These are phyloP conservation scores for Eruca vesicaria DNA, from an alignment of 441 rosid genomes.

Conservation along the genomic window DNA sequence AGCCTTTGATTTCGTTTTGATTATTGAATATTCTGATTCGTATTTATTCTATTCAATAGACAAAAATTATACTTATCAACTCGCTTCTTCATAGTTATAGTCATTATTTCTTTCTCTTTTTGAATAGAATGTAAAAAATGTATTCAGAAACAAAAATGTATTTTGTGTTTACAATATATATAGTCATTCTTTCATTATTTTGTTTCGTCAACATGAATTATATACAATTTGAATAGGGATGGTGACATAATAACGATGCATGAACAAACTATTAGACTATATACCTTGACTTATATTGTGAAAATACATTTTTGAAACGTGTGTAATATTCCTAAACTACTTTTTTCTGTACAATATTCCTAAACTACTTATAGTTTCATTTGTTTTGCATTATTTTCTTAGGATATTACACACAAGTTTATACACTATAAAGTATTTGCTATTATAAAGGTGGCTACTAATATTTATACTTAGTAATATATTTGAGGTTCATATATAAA, in stretches of 20 bases:
- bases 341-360: background rate
- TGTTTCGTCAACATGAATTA: background rate
- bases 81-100: background rate
- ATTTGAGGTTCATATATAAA: slow-evolving; percentile 2
- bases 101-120: too few species aligned
- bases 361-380: background rate
- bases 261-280: background rate
- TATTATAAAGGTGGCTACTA: slow-evolving; percentile 30
- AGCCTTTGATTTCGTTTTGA: slow-evolving; percentile 5
- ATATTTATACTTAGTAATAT: slow-evolving; percentile 21
- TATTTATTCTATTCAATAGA: background rate
- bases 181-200: background rate
- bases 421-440: slow-evolving; percentile 11
- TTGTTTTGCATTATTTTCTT: background rate
- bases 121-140: too few species aligned
- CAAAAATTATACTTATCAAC: background rate
- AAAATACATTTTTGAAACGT: background rate
- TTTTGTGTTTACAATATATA: too few species aligned
- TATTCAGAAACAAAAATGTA: too few species aligned
- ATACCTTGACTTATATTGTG: background rate
- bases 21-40: background rate
- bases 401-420: background rate
- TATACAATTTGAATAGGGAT: background rate
- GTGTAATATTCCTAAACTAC: background rate
- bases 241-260: background rate